Conservation (phyloP, 2,329 filamentous ascomycete species). For the Lasiodiplodia hormozganensis region DNA sequence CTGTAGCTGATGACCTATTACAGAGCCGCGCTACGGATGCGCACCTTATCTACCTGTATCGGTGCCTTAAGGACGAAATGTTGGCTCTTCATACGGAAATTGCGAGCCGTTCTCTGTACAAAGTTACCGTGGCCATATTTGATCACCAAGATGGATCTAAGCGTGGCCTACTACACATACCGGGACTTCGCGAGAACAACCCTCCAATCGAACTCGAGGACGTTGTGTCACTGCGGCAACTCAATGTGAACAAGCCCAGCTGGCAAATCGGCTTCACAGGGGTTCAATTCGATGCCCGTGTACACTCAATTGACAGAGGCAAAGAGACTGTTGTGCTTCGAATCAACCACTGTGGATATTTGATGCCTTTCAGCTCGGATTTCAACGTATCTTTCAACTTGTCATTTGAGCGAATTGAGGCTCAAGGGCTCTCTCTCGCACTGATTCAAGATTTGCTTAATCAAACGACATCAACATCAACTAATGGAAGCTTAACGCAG, state of each 20-base stretch:
- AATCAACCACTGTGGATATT: background rate
- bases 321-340: background rate
- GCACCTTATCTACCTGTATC: slow-evolving; percentile 31
- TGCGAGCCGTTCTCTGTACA: slow-evolving; percentile 36
- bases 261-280: background rate
- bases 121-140: slow-evolving; percentile 29
- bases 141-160: background rate
- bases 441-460: slow-evolving; percentile 4
- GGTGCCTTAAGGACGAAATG: slow-evolving; percentile 23
- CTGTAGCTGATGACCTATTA: background rate
- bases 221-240: slow-evolving; percentile 40
- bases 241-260: slow-evolving; percentile 25
- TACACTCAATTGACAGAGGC: background rate
- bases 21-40: slow-evolving; percentile 31
- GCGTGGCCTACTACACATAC: slow-evolving; percentile 33
- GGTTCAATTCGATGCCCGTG: background rate
- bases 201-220: slow-evolving; percentile 44
- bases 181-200: slow-evolving; percentile 42
- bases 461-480: background rate
- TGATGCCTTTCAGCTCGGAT: background rate
- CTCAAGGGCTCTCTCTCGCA: slow-evolving; percentile 9
- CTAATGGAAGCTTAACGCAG: background rate
- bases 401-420: background rate
- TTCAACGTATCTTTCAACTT: slow-evolving; percentile 14
- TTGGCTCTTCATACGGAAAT: slow-evolving; percentile 34